Evolutionary conservation across 805 yeast species (phyloP), one percentile per base, ranked within the genome.

Genomic region (Teunomyces tritomae): DNA sequence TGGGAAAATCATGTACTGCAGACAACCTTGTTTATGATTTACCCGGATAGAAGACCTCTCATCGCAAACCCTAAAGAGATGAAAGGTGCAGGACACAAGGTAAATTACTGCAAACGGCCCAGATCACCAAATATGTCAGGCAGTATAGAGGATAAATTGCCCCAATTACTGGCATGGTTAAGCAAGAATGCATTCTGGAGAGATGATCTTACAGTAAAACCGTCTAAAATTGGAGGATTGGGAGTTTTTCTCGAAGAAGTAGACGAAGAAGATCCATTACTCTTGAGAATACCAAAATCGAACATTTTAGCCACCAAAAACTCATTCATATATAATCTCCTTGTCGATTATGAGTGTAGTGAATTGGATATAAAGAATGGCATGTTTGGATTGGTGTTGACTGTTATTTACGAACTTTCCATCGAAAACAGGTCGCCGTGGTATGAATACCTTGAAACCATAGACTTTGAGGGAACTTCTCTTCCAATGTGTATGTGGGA

Each of bases 381-480:
- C 0, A 79, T 87, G 67, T 74, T 80, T 36, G 86, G 83, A 0
- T 68, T 91, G 44, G 80, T 85, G 5, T 53, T 88, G 6, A 80
- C 91, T 0, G 86, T 83, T 49, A 70, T 90, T 26, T 89, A 87
- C 58, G 98, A 92, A 61, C 64, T 73, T 46, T 67, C 79, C 3
- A 67, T 76, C 40, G 80, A 80, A 2, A 68, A 72, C n/a, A 55
- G 62, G 3, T 85, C 95, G n/a, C 97, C 96, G 4, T 92, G 97
- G 97, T 72, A 50, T 50, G 72, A 69, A 3, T 92, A 85, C 61
- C 69, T 91, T 39, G 64, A 71, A 26, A 73, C 85, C 14, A 77
- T 89, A 26, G 68, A 73, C 47, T 58, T 68, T 7, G 56, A 61
- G 3, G 58, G 65, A 3, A 64, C 70, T 7, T 48, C 75, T 3